Evolutionary conservation across 805 yeast genomes (phyloP), one percentile per base, ranked within the genome.

Genomic region (Kuraishia borneana): DNA sequence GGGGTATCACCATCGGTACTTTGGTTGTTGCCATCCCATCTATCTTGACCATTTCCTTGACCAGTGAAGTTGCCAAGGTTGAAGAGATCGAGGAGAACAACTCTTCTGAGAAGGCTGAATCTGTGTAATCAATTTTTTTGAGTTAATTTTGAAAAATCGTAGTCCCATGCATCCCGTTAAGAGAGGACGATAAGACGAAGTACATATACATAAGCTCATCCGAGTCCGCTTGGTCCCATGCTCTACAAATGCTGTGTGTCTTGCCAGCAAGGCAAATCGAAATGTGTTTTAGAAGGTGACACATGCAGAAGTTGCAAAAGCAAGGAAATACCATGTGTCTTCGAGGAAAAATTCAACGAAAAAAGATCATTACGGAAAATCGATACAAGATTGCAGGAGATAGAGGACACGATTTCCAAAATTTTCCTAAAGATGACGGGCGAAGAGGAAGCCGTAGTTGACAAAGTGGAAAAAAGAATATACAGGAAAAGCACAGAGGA

Each of bases 1-100:
- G 79, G 78, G 79, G 56, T 8, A 53, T 74, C 39, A 54, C 60
- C 20, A 58, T 53, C 26, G 76, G 64, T 8, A 54, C 75, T 19
- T 55, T 74, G 38, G 9, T 73, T 5, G 41, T 73, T 42, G 75
- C 70, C 6, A 44, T 57, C 5, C 78, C 78, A 3, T 51, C 22
- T 12, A 13, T 30, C 21, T 17, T 30, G 6, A 25, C 28, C 28
- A 25, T 25, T 16, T 25, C 28, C 6, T 6, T 12, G 16, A 25
- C 28, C 28, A 10, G 6, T 7, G 6, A 7, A 16, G 28, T 10
- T 25, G 16, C 7, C 28, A 16, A 13, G 28, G 13, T 12, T 25
- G 28, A 7, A 6, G 13, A 25, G 28, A 16, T 10, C 13, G 28
- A 25, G 28, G 28, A 25, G 28, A 21, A 10, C 23, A 7, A 7